Conservation (phyloP, 495 filamentous ascomycete species). For the Daldinia vernicosa region DNA sequence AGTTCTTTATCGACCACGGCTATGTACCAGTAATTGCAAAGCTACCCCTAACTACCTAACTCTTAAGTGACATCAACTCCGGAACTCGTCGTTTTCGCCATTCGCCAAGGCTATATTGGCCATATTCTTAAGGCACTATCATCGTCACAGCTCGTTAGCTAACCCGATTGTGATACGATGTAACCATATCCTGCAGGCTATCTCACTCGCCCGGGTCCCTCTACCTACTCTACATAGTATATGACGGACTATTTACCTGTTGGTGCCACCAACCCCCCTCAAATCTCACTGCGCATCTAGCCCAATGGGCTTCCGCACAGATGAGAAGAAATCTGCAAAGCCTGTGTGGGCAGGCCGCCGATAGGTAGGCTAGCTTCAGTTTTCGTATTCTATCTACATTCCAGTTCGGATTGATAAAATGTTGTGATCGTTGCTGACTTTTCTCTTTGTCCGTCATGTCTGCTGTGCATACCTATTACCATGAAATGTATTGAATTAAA, state of each 20-base stretch:
- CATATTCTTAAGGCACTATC: background rate
- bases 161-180: slow-evolving; percentile 20
- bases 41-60: background rate
- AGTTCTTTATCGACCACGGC: background rate
- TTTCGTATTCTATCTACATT: slow-evolving; percentile 9
- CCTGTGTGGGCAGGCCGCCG: slow-evolving; percentile 31
- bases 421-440: slow-evolving; percentile 22
- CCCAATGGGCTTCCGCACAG: slow-evolving; percentile 29
- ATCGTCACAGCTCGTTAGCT: slow-evolving; percentile 6
- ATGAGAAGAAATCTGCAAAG: slow-evolving; percentile 22
- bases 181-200: slow-evolving; percentile 35
- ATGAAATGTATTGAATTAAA: background rate
- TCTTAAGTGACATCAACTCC: slow-evolving; percentile 3
- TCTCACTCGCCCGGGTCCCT: slow-evolving; percentile 17
- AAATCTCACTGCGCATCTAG: slow-evolving; percentile 31
- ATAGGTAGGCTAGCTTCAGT: slow-evolving; percentile 29
- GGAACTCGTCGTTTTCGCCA: slow-evolving; percentile 2
- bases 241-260: slow-evolving; percentile 16
- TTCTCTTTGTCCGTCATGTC: slow-evolving; percentile 7
- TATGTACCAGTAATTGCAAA: background rate
- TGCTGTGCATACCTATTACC: background rate
- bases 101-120: slow-evolving; percentile 8
- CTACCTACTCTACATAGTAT: background rate
- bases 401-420: slow-evolving; percentile 15
- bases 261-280: slow-evolving; percentile 33